phyloP scores from a whole-genome alignment of 768 basidiomycete species.

The Lactifluus rugatus region DNA sequence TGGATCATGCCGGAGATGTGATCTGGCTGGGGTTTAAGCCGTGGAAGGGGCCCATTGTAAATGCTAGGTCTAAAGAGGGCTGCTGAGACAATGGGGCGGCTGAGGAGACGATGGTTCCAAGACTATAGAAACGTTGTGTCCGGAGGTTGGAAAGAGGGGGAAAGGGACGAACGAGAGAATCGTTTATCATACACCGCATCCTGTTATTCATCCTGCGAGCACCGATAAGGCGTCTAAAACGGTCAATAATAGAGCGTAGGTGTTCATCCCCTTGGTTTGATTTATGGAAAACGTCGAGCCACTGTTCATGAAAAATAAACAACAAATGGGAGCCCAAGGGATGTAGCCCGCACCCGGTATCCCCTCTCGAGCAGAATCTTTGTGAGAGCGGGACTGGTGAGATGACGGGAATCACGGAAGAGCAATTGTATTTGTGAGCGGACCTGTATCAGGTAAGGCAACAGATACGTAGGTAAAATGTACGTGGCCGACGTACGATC shows the following conservation, averaged over 20 bases:
- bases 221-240: conserved; percentile 52
- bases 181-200: conserved; percentile 37
- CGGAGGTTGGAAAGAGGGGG: not conserved
- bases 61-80: conserved; percentile 53
- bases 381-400: conserved; percentile 46
- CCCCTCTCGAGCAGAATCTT: conserved; percentile 38
- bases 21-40: conserved; percentile 69
- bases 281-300: conserved; percentile 45
- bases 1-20: conserved; percentile 64
- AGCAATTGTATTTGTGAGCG: conserved; percentile 43
- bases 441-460: conserved; percentile 35
- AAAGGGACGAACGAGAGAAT: conserved; percentile 41
- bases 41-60: conserved; percentile 63
- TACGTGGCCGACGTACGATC: conserved; percentile 35
- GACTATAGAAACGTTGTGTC: conserved; percentile 32
- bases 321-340: not conserved
- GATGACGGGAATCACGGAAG: conserved; percentile 42
- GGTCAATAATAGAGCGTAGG: conserved; percentile 36
- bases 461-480: not conserved
- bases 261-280: conserved; percentile 46
- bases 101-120: conserved; percentile 44
- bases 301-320: conserved; percentile 31
- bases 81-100: conserved; percentile 64
- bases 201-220: conserved; percentile 39
- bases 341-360: conserved; percentile 40